Percentiles rank a stretch among this genome's conserved stretches.
These are phyloP conservation scores for Glycine soja DNA, from an alignment of 306 rosid genomes.

Conservation along the genomic window DNA sequence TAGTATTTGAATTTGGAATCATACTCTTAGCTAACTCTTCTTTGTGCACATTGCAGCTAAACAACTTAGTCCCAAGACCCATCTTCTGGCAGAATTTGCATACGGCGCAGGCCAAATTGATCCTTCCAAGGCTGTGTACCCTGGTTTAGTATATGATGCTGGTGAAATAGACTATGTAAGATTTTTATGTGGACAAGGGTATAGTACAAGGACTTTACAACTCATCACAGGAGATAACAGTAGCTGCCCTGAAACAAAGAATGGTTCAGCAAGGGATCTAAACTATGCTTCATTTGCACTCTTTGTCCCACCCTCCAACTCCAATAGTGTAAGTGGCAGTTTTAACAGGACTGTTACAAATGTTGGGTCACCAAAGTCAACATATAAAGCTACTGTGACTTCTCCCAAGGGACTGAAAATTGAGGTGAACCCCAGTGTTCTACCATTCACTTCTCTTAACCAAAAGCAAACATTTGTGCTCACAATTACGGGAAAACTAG, in stretches of 20 bases:
- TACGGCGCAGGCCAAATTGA: conserved; percentile 57
- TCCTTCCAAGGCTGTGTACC: conserved; percentile 46
- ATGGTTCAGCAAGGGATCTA: conserved; percentile 40
- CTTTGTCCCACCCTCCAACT: background rate
- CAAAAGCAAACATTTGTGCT: conserved; percentile 48
- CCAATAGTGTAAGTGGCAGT: conserved; percentile 7
- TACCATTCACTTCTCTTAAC: conserved; percentile 46
- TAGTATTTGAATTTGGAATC: background rate
- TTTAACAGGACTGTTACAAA: conserved; percentile 60
- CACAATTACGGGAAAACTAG: conserved; percentile 34
- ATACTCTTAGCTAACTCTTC: background rate
- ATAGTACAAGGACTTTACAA: conserved; percentile 34
- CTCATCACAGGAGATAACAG: conserved; percentile 45
- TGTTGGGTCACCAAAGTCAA: conserved; percentile 52
- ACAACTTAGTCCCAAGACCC: conserved; percentile 20
- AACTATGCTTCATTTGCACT: conserved; percentile 63
- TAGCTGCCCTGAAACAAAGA: conserved; percentile 38
- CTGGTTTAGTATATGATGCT: conserved; percentile 56
- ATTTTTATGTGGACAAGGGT: conserved; percentile 58
- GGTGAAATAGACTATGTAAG: conserved; percentile 45
- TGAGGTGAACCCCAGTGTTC: conserved; percentile 46
- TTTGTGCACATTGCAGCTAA: conserved; percentile 42
- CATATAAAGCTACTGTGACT: conserved; percentile 46
- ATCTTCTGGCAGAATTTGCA: conserved; percentile 47
- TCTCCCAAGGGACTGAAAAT: conserved; percentile 48